Conservation (phyloP, 1,139 yeast species). For the Candida dubliniensis region DNA sequence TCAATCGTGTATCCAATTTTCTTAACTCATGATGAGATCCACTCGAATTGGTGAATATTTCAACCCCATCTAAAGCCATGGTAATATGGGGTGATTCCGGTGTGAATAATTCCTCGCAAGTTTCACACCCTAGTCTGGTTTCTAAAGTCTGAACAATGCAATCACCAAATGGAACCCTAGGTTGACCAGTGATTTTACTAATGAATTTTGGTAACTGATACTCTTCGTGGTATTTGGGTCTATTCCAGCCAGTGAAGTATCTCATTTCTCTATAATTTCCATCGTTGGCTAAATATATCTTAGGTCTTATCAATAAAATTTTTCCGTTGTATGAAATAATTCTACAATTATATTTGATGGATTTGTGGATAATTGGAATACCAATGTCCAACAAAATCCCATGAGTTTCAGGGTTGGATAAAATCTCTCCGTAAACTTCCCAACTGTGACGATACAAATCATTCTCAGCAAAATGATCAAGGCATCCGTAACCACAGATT, state of each 20-base stretch:
- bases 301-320: constrained; percentile 86
- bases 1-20: constrained; percentile 79
- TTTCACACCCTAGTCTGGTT: constrained; percentile 90
- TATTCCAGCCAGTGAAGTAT: constrained; percentile 91
- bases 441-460: constrained; percentile 89
- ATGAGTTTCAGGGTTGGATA: constrained; percentile 62
- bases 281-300: constrained; percentile 89
- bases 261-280: constrained; percentile 98
- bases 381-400: constrained; percentile 89
- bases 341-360: constrained; percentile 89
- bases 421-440: constrained; percentile 86
- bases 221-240: constrained; percentile 71
- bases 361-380: constrained; percentile 87
- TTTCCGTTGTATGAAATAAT: constrained; percentile 75
- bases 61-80: constrained; percentile 94
- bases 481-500: constrained; percentile 90
- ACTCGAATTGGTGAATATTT: constrained; percentile 89
- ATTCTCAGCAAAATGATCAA: constrained; percentile 91
- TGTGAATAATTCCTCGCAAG: constrained; percentile 96
- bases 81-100: constrained; percentile 94
- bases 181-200: constrained; percentile 62
- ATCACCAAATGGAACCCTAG: constrained; percentile 79
- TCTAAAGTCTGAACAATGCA: constrained; percentile 81
- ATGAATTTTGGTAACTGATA: constrained; percentile 70
- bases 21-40: constrained; percentile 97